Evolutionary conservation across 2,329 filamentous ascomycete genomes (phyloP).

Genomic region (Didymella lethalis): DNA sequence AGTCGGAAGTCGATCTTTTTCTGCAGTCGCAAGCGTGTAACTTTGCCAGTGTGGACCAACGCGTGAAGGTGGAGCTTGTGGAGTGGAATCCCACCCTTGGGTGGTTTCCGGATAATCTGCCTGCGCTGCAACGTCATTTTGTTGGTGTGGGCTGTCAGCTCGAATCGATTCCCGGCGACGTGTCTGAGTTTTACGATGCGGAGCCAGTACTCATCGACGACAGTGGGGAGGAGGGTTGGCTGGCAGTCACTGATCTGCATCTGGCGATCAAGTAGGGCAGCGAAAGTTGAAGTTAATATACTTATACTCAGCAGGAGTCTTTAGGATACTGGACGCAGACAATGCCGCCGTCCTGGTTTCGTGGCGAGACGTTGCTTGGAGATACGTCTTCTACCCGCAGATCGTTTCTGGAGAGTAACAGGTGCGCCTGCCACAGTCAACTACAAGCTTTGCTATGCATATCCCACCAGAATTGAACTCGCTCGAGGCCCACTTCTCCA

Average conservation of each 20-base stretch:
- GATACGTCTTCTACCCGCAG: too few relatives aligned
- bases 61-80: background rate
- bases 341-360: too few relatives aligned
- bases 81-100: slow-evolving; percentile 12
- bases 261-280: background rate
- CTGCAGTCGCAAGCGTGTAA: background rate
- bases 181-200: background rate
- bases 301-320: too few relatives aligned
- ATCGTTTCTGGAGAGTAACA: too few relatives aligned
- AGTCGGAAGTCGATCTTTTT: background rate
- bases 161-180: background rate
- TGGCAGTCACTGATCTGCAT: slow-evolving; percentile 8
- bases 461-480: too few relatives aligned
- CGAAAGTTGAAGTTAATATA: too few relatives aligned
- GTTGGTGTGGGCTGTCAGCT: background rate
- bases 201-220: slow-evolving; percentile 11
- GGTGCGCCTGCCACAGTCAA: too few relatives aligned
- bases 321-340: too few relatives aligned
- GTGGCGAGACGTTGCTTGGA: too few relatives aligned
- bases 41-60: background rate
- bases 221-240: slow-evolving; percentile 2
- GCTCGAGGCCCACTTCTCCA: too few relatives aligned
- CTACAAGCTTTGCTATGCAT: too few relatives aligned
- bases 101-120: slow-evolving; percentile 4
- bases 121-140: background rate